Base-by-base conservation (phyloP, 768 basidiomycete species). In the Russula earlei region DNA sequence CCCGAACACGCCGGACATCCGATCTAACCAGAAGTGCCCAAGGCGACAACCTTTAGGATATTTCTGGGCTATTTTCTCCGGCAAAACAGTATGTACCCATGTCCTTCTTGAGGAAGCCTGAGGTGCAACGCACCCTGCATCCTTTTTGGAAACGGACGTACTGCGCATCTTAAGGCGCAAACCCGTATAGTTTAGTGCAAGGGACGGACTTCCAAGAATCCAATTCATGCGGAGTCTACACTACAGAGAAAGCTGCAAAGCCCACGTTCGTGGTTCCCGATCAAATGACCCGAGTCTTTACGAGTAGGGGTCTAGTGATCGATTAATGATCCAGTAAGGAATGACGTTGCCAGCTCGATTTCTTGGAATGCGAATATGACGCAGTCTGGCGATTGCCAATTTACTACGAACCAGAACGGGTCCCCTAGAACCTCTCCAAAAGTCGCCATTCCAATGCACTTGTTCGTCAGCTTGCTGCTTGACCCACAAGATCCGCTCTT, bases 191-290 rank as follows among this genome's bases (percentile, higher is more conserved):
- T 34, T 24, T 47, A 29, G 38, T 25, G 33, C 33, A 27, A 34
- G n/a, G 25, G 6, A n/a, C 51, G 27, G 34, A 22, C 56, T 57
- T 57, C 56, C 51, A 19, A 24, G 56, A 44, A 48, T 42, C 19
- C 25, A 14, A 42, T 42, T 38, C 29, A 40, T 20, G 20, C 20
- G 8, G 12, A 31, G 40, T 42, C 24, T 29, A 41, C 45, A 17
- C 50, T 20, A 22, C 34, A 24, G 14, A 19, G 38, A 19, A 24
- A 36, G 17, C 12, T 38, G 29, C 37, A 25, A 22, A 14, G 45
- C 33, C 31, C 17, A 33, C 24, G 25, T 29, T 5, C 25, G 6
- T 17, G 19, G 17, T 51, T 15, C 25, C 29, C 22, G 24, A 25
- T 14, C 22, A 15, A 17, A 12, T 33, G 38, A 27, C 46, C 31